Evolutionary conservation across 2,329 filamentous ascomycete genomes (phyloP).

Genomic region (Chalara sp.): DNA sequence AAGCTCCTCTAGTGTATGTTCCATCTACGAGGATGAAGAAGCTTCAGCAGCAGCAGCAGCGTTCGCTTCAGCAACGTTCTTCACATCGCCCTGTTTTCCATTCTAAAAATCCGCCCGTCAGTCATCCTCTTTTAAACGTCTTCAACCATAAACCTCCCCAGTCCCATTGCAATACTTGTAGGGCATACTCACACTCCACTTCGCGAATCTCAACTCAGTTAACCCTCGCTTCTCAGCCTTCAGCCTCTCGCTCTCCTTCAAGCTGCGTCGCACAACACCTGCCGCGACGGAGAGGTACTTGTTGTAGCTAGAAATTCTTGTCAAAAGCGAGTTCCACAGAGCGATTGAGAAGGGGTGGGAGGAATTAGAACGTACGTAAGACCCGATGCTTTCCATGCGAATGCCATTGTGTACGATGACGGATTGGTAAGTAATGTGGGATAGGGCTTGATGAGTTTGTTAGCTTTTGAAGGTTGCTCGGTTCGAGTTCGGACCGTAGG

Average conservation of each 20-base stretch:
- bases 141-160: conserved; percentile 3
- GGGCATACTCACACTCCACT: conserved; percentile 79
- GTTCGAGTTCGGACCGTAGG: neutral
- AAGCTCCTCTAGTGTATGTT: conserved; percentile 1
- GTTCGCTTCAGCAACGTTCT: conserved; percentile 60
- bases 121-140: conserved; percentile 6
- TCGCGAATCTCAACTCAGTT: conserved; percentile 82
- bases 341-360: neutral
- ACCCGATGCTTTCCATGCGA: conserved; percentile 97
- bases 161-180: neutral
- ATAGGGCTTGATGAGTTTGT: neutral
- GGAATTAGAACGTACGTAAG: conserved; percentile 44
- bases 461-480: neutral
- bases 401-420: conserved; percentile 59
- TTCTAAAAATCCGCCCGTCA: conserved; percentile 50
- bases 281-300: conserved; percentile 95
- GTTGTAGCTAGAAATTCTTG: conserved; percentile 76
- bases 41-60: conserved; percentile 27
- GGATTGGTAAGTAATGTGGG: neutral
- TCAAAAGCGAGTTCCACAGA: conserved; percentile 17
- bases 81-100: conserved; percentile 88
- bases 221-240: conserved; percentile 82
- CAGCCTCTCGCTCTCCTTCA: conserved; percentile 92
- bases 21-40: conserved; percentile 16
- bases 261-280: conserved; percentile 88